phyloP scores from a whole-genome alignment of 495 filamentous ascomycete species.

The Trichocladium uniseriatum region DNA sequence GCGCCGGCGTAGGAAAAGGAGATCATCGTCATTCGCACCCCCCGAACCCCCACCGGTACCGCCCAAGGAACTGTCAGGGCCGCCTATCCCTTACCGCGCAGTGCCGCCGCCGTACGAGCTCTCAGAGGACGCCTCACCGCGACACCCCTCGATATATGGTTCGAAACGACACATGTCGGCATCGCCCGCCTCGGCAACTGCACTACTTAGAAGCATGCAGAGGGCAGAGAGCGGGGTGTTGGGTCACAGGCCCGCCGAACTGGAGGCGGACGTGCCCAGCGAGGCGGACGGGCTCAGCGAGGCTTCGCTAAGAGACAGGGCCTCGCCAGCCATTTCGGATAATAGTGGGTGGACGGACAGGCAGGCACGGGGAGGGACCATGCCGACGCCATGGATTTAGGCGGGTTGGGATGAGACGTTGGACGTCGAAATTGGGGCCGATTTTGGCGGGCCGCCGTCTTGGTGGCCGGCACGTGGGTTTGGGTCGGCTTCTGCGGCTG shows the following conservation, averaged over 20 bases:
- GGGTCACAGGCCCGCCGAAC: slow-evolving; percentile 8
- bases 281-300: slow-evolving; percentile 1
- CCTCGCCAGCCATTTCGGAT: not conserved
- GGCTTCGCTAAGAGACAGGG: slow-evolving; percentile 4
- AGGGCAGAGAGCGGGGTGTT: slow-evolving; percentile 2
- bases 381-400: slow-evolving; percentile 12
- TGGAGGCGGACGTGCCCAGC: slow-evolving; percentile 8
- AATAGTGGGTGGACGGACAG: slow-evolving; percentile 12
- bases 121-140: slow-evolving; percentile 10
- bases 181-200: not conserved
- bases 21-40: not conserved
- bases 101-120: slow-evolving; percentile 16
- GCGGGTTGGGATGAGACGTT: not conserved
- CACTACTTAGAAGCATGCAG: not conserved
- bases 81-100: slow-evolving; percentile 1
- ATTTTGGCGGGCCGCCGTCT: no score
- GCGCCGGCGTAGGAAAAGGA: slow-evolving; percentile 12
- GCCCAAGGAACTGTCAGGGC: slow-evolving; percentile 14
- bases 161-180: slow-evolving; percentile 1
- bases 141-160: not conserved
- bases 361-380: slow-evolving; percentile 2
- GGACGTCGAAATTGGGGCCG: not conserved
- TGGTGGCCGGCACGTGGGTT: no score
- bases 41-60: slow-evolving; percentile 16
- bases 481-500: no score